phyloP scores from a whole-genome alignment of 2,329 filamentous ascomycete genomes.

The Neofusicoccum sp. region DNA sequence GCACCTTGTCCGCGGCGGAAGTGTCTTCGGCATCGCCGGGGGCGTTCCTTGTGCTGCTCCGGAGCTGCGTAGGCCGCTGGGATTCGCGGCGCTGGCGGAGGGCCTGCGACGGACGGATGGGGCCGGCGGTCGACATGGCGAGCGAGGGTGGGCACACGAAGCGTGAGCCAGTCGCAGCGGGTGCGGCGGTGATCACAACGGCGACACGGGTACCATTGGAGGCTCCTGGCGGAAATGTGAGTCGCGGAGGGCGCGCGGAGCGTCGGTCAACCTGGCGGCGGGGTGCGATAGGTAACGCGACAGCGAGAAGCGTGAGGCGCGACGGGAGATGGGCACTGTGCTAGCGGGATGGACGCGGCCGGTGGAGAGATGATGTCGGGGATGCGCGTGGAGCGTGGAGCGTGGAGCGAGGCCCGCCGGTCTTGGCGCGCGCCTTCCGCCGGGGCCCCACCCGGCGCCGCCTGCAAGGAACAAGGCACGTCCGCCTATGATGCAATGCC shows the following conservation, averaged over 20 bases:
- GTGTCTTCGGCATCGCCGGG: constrained; percentile 31
- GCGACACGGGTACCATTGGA: neutral
- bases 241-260: neutral
- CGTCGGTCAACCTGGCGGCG: neutral
- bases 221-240: too few species aligned
- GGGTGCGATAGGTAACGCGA: neutral
- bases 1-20: constrained; percentile 27
- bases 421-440: constrained; percentile 6
- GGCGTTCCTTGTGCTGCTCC: constrained; percentile 21
- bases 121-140: constrained; percentile 27
- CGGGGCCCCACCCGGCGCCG: neutral
- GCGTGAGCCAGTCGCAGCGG: neutral
- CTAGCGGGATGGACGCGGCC: neutral
- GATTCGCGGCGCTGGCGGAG: constrained; percentile 44
- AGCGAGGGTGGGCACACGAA: neutral
- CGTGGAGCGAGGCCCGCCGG: neutral
- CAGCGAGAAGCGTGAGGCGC: neutral
- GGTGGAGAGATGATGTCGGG: constrained; percentile 7
- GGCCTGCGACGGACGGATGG: constrained; percentile 39
- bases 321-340: neutral
- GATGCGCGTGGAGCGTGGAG: neutral
- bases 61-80: constrained; percentile 37
- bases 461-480: constrained; percentile 10
- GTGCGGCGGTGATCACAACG: neutral
- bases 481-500: constrained; percentile 4